Evolutionary conservation across 2,329 filamentous ascomycete species (phyloP).

Genomic region (Neofusicoccum laricinum): DNA sequence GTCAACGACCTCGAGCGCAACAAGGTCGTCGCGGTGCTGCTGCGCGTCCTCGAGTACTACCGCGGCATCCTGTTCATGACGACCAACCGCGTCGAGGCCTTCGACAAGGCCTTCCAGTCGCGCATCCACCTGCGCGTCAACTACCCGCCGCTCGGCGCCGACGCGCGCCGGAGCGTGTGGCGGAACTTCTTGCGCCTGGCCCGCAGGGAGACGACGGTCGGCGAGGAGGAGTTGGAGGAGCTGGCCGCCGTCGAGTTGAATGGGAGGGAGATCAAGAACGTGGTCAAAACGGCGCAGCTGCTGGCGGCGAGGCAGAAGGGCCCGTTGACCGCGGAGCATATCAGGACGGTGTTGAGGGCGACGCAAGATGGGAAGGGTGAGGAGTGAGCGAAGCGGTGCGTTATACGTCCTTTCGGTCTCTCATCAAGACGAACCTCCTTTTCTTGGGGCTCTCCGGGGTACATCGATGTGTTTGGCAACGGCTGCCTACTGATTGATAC

Average conservation of each 20-base stretch:
- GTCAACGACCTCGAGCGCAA: conserved; percentile 20
- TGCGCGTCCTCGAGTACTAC: conserved; percentile 13
- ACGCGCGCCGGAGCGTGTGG: neutral
- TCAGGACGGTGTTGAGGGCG: neutral
- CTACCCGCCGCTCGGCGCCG: neutral
- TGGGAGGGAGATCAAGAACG: conserved; percentile 2
- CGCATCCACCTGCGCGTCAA: conserved; percentile 11
- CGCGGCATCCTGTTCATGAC: conserved; percentile 33
- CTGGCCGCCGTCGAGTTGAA: neutral
- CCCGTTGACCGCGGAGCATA: neutral
- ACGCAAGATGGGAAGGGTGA: too few relatives aligned
- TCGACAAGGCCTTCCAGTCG: conserved; percentile 20
- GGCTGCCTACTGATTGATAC: too few relatives aligned
- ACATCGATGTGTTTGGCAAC: too few relatives aligned
- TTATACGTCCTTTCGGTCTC: too few relatives aligned
- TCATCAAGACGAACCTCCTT: too few relatives aligned
- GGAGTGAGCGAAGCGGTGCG: too few relatives aligned
- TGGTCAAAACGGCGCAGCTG: neutral
- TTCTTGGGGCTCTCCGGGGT: too few relatives aligned
- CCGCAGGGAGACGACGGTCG: neutral
- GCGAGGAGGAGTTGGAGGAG: neutral
- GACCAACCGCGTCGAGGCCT: conserved; percentile 30
- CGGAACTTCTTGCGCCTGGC: neutral
- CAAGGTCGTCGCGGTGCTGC: conserved; percentile 22
- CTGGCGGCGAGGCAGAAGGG: neutral